phyloP scores from a whole-genome alignment of 2,329 filamentous ascomycete genomes.

The Biscogniauxia mediterranea region DNA sequence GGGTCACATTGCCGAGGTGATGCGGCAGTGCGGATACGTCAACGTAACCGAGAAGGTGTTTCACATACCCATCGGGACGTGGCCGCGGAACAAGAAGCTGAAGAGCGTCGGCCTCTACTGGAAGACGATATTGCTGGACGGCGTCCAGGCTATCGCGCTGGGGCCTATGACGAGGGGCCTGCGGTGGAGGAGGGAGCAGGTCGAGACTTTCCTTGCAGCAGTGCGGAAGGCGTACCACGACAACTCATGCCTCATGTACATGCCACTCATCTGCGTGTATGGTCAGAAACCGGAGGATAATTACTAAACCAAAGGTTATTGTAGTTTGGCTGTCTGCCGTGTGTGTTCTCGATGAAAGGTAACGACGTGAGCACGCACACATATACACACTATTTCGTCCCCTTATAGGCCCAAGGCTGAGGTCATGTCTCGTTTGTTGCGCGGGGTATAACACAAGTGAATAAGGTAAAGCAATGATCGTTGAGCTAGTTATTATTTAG shows the following conservation, averaged over 20 bases:
- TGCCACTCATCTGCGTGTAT: slow-evolving; percentile 55
- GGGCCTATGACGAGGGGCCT: slow-evolving; percentile 51
- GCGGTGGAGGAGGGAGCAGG: slow-evolving; percentile 46
- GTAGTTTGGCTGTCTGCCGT: background rate
- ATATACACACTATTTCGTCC: background rate
- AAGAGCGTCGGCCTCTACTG: slow-evolving; percentile 53
- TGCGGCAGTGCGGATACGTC: slow-evolving; percentile 50
- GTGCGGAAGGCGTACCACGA: slow-evolving; percentile 49
- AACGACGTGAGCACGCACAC: background rate
- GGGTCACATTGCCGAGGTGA: slow-evolving; percentile 41
- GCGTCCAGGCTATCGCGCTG: slow-evolving; percentile 50
- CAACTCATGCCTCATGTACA: slow-evolving; percentile 46
- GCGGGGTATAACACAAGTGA: background rate
- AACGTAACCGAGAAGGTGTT: slow-evolving; percentile 51
- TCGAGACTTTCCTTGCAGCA: slow-evolving; percentile 47
- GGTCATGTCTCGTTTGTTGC: background rate
- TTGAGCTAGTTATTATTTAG: background rate
- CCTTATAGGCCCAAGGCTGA: background rate
- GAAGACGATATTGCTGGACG: slow-evolving; percentile 49
- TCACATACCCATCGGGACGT: slow-evolving; percentile 53
- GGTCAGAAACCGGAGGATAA: slow-evolving; percentile 46
- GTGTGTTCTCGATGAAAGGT: background rate
- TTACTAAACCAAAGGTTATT: background rate
- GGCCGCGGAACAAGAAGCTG: slow-evolving; percentile 50
- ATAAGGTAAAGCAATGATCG: background rate